These are phyloP conservation scores for Rhodotorula sp. DNA, from an alignment of 1,284 basidiomycete species.

Conservation along the genomic window DNA sequence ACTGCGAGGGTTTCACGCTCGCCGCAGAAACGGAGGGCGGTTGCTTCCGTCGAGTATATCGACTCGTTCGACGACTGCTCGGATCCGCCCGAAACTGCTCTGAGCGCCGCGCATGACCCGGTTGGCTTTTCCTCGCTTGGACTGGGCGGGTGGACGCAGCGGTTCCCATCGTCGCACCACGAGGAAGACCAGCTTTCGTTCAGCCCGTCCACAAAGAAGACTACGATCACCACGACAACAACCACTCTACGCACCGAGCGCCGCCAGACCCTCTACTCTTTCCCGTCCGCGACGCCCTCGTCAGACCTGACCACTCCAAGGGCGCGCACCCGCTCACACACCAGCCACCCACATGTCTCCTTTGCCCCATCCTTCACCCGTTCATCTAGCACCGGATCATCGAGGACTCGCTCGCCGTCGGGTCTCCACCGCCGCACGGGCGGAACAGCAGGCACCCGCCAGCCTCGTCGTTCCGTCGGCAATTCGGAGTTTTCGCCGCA, in stretches of 20 bases:
- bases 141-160: background rate
- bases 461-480: background rate
- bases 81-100: too few relatives aligned
- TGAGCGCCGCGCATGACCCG: too few relatives aligned
- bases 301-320: too few relatives aligned
- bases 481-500: background rate
- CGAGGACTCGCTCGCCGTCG: background rate
- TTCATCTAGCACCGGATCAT: background rate
- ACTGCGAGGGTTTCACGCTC: too few relatives aligned
- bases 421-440: background rate
- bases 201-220: constrained; percentile 2
- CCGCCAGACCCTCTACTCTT: constrained; percentile 23
- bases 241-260: constrained; percentile 22
- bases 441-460: background rate
- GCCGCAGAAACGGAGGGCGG: too few relatives aligned
- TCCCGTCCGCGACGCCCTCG: background rate
- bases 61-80: too few relatives aligned
- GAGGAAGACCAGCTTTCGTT: background rate
- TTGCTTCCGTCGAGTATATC: too few relatives aligned
- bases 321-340: background rate
- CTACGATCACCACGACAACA: constrained; percentile 23
- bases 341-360: background rate
- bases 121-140: too few relatives aligned
- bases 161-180: too few relatives aligned
- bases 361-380: background rate